phyloP scores from a whole-genome alignment of 805 yeast species.

The Kodamaea leandrae region DNA sequence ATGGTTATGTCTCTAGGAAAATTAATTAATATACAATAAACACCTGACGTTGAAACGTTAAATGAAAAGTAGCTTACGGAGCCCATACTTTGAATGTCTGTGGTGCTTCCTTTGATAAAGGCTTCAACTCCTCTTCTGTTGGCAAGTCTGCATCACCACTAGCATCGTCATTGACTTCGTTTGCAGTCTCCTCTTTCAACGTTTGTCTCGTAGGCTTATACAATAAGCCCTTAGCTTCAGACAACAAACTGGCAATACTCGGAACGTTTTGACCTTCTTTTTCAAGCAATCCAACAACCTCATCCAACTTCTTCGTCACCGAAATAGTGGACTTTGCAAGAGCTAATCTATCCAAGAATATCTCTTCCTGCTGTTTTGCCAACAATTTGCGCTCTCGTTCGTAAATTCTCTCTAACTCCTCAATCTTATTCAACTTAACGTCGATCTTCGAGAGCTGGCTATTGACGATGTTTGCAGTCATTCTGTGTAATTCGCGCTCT shows the following conservation, averaged over 20 bases:
- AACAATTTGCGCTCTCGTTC: constrained; percentile 62
- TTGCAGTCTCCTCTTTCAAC: constrained; percentile 18
- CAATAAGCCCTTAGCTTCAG: constrained; percentile 32
- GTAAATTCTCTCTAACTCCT: constrained; percentile 59
- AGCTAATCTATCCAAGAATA: constrained; percentile 64
- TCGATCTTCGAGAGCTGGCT: constrained; percentile 63
- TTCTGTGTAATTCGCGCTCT: constrained; percentile 69
- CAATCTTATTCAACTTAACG: constrained; percentile 57
- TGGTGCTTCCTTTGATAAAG: constrained; percentile 41
- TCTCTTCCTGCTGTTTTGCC: constrained; percentile 62
- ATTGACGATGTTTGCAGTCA: constrained; percentile 56
- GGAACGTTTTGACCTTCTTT: constrained; percentile 4
- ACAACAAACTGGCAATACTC: constrained; percentile 19
- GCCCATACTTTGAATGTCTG: constrained; percentile 46
- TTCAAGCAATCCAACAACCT: constrained; percentile 23
- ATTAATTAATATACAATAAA: background rate
- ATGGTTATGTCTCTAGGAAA: background rate
- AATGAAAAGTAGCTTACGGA: constrained; percentile 13
- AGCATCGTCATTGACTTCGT: constrained; percentile 9
- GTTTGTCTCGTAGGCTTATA: constrained; percentile 32
- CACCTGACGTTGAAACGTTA: background rate
- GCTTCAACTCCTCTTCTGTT: constrained; percentile 23
- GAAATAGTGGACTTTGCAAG: constrained; percentile 56
- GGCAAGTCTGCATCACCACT: constrained; percentile 10
- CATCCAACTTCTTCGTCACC: constrained; percentile 47